phyloP scores from a whole-genome alignment of 306 rosid species.

The Sindora glabra region DNA sequence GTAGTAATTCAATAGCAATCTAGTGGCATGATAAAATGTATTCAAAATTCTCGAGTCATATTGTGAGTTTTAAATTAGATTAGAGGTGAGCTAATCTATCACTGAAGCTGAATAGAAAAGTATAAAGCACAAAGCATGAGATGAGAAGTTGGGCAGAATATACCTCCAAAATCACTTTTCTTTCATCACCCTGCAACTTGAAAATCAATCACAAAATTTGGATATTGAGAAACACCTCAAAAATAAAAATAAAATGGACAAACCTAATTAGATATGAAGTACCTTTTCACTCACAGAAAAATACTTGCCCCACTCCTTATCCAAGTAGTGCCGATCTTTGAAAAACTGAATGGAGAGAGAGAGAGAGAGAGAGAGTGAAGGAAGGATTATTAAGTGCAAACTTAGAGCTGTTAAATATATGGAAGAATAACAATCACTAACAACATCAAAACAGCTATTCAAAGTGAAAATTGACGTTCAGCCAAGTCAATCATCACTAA shows the following conservation, averaged over 20 bases:
- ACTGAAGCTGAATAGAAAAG: background rate
- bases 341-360: slow-evolving; percentile 53
- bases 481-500: background rate
- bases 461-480: background rate
- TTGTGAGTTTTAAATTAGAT: no score
- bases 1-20: background rate
- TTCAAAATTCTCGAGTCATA: no score
- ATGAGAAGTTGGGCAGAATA: background rate
- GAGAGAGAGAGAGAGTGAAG: background rate
- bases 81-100: no score
- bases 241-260: background rate
- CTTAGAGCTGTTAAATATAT: no score
- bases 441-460: background rate
- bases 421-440: background rate
- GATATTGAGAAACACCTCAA: background rate
- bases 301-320: slow-evolving; percentile 89
- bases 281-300: slow-evolving; percentile 59
- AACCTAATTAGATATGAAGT: background rate
- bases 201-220: background rate
- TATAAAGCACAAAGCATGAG: background rate
- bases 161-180: slow-evolving; percentile 78
- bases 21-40: background rate
- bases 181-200: slow-evolving; percentile 52
- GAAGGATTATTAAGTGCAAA: no score
- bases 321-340: slow-evolving; percentile 86